Evolutionary conservation across 768 basidiomycete genomes (phyloP).

Genomic region (Amanita subjunquillea): DNA sequence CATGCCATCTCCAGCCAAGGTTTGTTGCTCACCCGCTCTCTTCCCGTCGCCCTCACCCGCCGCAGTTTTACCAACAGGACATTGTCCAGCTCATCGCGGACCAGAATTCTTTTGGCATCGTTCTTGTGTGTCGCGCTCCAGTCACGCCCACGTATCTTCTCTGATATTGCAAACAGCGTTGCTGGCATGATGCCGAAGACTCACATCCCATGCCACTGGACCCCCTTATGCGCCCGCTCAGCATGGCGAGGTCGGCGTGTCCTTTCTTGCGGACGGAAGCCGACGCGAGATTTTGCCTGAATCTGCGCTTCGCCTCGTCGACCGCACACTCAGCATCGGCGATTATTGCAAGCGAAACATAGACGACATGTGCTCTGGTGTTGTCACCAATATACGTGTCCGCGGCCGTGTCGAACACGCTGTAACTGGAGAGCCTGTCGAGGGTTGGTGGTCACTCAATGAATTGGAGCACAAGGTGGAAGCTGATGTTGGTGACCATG

Average conservation of each 20-base stretch:
- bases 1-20: conserved; percentile 1
- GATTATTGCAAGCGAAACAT: conserved; percentile 76
- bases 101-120: conserved; percentile 42
- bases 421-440: conserved; percentile 47
- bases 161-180: conserved; percentile 43
- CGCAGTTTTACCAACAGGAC: conserved; percentile 60
- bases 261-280: conserved; percentile 41
- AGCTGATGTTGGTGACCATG: conserved; percentile 74
- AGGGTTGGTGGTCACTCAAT: conserved; percentile 51
- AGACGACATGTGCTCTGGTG: conserved; percentile 66
- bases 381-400: conserved; percentile 55
- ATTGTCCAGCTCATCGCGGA: conserved; percentile 39
- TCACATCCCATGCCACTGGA: conserved; percentile 40
- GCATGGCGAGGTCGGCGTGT: conserved; percentile 77
- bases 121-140: conserved; percentile 40
- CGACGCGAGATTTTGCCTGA: conserved; percentile 66
- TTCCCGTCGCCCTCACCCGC: background rate
- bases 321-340: conserved; percentile 68
- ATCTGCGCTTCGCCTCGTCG: conserved; percentile 56
- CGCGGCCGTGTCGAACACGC: conserved; percentile 67
- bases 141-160: background rate
- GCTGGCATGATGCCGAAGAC: conserved; percentile 85
- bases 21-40: background rate
- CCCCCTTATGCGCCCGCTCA: conserved; percentile 66
- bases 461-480: conserved; percentile 49